These are phyloP conservation scores for Arabis hirsuta DNA, from an alignment of 345 rosid genomes.

Conservation along the genomic window DNA sequence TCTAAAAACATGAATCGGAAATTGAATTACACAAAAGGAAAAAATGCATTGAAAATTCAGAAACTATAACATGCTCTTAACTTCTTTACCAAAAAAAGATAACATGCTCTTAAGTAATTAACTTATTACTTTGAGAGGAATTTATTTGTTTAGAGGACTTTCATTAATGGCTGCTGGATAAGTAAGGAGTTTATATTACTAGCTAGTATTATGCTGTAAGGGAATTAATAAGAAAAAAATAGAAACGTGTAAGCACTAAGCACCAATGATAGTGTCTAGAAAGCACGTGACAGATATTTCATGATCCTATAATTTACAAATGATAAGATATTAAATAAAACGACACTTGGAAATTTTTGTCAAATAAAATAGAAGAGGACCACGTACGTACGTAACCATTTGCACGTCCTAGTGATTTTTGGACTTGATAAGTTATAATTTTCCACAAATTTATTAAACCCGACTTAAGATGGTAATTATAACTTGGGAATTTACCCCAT, in stretches of 20 bases:
- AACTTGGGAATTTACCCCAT: not conserved
- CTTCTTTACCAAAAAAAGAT: no score
- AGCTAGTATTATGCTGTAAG: not conserved
- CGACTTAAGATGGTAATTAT: not conserved
- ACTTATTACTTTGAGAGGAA: not conserved
- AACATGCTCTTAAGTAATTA: not conserved
- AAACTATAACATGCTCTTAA: not conserved
- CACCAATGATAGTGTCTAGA: constrained; percentile 31
- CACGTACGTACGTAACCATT: constrained; percentile 29
- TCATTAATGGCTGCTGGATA: no score
- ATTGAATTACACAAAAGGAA: not conserved
- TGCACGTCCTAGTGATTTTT: constrained; percentile 33
- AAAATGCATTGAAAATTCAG: not conserved
- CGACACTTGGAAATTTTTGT: constrained; percentile 15
- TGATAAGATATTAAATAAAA: constrained; percentile 24
- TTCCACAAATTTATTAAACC: not conserved
- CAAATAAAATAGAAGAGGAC: constrained; percentile 34
- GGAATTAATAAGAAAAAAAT: constrained; percentile 12
- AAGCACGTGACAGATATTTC: constrained; percentile 39
- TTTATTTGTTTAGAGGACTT: not conserved
- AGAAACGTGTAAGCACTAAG: constrained; percentile 34
- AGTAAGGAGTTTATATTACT: no score
- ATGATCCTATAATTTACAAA: constrained; percentile 26
- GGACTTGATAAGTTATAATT: constrained; percentile 6
- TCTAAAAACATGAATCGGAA: constrained; percentile 1